A percentile compares a stretch with the other conserved stretches of the same genome.
These are phyloP conservation scores for Heterobasidion occidentale DNA, from an alignment of 1,284 basidiomycete species.

Conservation along the genomic window DNA sequence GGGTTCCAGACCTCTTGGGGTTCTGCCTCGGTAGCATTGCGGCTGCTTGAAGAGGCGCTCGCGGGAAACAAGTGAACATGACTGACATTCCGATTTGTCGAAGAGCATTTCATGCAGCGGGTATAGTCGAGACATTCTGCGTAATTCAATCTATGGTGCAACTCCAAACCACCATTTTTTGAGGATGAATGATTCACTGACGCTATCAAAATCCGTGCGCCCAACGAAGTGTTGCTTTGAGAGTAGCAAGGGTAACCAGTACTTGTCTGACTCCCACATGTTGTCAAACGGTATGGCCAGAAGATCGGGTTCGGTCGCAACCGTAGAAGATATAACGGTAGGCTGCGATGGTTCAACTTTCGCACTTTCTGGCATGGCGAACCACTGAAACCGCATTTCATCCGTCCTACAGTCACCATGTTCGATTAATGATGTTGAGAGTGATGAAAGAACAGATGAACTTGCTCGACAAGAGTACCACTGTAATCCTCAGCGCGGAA, in stretches of 20 bases:
- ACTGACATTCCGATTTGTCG: no score
- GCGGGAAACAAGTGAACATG: no score
- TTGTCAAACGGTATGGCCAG: constrained; percentile 40
- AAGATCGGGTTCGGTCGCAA: constrained; percentile 8
- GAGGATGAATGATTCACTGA: constrained; percentile 24
- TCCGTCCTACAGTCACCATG: constrained; percentile 37
- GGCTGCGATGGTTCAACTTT: not conserved
- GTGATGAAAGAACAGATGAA: not conserved
- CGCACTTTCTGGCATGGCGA: constrained; percentile 23
- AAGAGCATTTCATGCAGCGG: no score
- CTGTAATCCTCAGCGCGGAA: constrained; percentile 48
- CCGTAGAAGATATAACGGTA: not conserved
- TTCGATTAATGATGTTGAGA: constrained; percentile 1
- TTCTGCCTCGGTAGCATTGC: constrained; percentile 35
- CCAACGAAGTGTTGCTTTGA: constrained; percentile 40
- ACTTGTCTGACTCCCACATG: constrained; percentile 61
- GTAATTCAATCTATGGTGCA: no score
- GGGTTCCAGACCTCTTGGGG: constrained; percentile 42
- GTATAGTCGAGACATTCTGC: no score
- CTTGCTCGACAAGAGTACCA: constrained; percentile 55
- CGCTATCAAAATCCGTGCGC: constrained; percentile 42
- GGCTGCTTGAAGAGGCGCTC: constrained; percentile 42
- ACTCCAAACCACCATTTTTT: constrained; percentile 50
- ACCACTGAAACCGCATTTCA: constrained; percentile 68
- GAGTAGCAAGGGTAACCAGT: constrained; percentile 54